Evolutionary conservation across 2,329 filamentous ascomycete species (phyloP).

Genomic region (Fusarium praegraminearum): DNA sequence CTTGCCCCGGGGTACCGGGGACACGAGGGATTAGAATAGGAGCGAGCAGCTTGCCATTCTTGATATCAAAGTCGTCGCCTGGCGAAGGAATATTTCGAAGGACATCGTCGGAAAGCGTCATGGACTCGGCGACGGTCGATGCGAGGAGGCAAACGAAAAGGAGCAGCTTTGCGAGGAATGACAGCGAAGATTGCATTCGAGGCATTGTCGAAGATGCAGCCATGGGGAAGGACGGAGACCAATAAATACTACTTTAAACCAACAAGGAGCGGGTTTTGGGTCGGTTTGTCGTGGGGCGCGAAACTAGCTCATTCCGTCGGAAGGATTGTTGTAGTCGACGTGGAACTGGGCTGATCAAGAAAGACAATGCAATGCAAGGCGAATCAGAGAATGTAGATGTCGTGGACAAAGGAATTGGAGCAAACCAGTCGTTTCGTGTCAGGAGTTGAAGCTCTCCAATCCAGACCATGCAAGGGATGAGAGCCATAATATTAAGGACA

Average conservation of each 20-base stretch:
- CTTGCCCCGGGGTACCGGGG: constrained; percentile 83
- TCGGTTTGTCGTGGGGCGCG: constrained; percentile 38
- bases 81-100: constrained; percentile 79
- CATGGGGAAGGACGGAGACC: constrained; percentile 28
- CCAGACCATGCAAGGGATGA: constrained; percentile 37
- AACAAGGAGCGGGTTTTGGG: constrained; percentile 37
- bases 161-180: constrained; percentile 37
- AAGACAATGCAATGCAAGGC: neutral
- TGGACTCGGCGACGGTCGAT: constrained; percentile 55
- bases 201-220: constrained; percentile 36
- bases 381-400: constrained; percentile 5
- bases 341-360: neutral
- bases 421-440: constrained; percentile 32
- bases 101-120: constrained; percentile 77
- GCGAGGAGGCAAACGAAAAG: constrained; percentile 36
- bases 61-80: constrained; percentile 81
- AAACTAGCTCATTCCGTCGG: constrained; percentile 41
- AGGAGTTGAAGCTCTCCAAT: constrained; percentile 31
- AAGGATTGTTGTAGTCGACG: constrained; percentile 22
- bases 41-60: constrained; percentile 79
- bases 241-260: constrained; percentile 37
- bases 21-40: constrained; percentile 91
- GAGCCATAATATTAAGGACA: constrained; percentile 12
- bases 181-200: constrained; percentile 30
- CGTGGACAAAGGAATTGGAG: constrained; percentile 23